Evolutionary conservation across 164 flowering plant genomes (phyloP).

Genomic region (Vitis vinifera): DNA sequence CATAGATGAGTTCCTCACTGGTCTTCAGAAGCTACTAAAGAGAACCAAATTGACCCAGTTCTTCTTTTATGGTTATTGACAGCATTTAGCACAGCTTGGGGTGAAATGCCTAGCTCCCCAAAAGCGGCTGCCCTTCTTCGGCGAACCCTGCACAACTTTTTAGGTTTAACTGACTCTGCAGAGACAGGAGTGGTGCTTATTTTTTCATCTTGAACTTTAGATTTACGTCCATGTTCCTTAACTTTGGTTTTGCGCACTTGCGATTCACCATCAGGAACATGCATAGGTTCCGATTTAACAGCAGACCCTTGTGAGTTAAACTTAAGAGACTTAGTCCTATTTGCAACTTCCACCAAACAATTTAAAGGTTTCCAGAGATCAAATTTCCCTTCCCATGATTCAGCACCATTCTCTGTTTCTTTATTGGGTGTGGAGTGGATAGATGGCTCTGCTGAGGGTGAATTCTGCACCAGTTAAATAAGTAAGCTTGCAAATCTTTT

Average conservation of each 20-base stretch:
- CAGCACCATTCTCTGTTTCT: constrained; percentile 42
- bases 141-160: constrained; percentile 44
- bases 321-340: constrained; percentile 69
- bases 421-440: constrained; percentile 29
- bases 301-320: constrained; percentile 38
- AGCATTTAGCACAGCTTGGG: constrained; percentile 59
- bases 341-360: constrained; percentile 89
- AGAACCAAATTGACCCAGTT: constrained; percentile 80
- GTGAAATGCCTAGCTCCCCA: constrained; percentile 27
- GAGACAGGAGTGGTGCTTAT: constrained; percentile 20
- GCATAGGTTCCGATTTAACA: constrained; percentile 33
- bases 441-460: constrained; percentile 51
- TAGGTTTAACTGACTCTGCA: constrained; percentile 50
- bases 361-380: constrained; percentile 92
- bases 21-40: constrained; percentile 71
- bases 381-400: constrained; percentile 52
- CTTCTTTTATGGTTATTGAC: constrained; percentile 39
- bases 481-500: background rate
- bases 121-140: constrained; percentile 43
- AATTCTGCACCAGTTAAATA: constrained; percentile 43
- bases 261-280: constrained; percentile 27
- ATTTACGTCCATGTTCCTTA: constrained; percentile 44
- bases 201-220: constrained; percentile 46
- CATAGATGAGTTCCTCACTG: constrained; percentile 51
- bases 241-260: constrained; percentile 38